Percentiles rank a stretch among this genome's conserved stretches.
Evolutionary conservation across 768 basidiomycete genomes (phyloP).

Genomic region (Lentinula raphanica): DNA sequence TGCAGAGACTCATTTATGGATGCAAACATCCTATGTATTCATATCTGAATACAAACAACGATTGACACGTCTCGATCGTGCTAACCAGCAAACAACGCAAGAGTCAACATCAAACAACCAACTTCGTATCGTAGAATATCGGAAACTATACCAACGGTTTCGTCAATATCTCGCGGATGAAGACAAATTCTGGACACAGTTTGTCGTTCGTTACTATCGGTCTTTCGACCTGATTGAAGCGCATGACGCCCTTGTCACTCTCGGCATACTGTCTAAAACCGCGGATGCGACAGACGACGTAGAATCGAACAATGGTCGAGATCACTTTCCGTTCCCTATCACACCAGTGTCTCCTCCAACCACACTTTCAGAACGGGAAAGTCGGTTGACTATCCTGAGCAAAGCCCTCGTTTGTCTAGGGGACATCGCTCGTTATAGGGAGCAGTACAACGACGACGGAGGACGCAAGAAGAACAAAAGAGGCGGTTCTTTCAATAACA

Average conservation of each 20-base stretch:
- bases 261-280: constrained; percentile 43
- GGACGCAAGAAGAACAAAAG: constrained; percentile 60
- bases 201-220: constrained; percentile 70
- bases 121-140: constrained; percentile 65
- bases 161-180: constrained; percentile 85
- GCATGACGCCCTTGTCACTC: constrained; percentile 45
- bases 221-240: constrained; percentile 64
- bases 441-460: constrained; percentile 76
- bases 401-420: constrained; percentile 90
- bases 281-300: constrained; percentile 13
- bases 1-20: constrained; percentile 83
- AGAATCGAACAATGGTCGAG: constrained; percentile 37
- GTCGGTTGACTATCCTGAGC: constrained; percentile 69
- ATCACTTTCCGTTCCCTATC: constrained; percentile 58
- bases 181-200: constrained; percentile 85
- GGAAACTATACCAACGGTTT: constrained; percentile 85
- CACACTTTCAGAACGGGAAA: constrained; percentile 49
- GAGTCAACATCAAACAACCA: constrained; percentile 27
- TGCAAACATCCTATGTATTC: constrained; percentile 85
- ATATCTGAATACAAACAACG: constrained; percentile 79
- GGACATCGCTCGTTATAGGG: constrained; percentile 90
- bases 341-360: constrained; percentile 31
- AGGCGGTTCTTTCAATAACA: constrained; percentile 43
- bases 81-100: constrained; percentile 37
- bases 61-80: constrained; percentile 61